phyloP scores from a whole-genome alignment of 371 early-diverging fungal species.

The Coemansia sp. region DNA sequence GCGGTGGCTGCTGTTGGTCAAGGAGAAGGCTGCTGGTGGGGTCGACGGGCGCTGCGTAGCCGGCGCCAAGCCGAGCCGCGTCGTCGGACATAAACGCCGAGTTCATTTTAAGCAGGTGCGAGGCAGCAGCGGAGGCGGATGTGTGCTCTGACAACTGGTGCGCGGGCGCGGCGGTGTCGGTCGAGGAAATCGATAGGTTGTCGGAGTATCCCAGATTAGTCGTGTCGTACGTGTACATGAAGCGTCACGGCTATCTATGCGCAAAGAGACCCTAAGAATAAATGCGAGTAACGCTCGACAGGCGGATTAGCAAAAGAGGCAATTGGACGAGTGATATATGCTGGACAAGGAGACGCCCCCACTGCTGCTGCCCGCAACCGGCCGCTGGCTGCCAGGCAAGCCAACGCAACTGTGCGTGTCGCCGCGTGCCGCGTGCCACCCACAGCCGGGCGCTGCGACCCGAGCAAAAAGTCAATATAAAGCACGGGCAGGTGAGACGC shows the following conservation, averaged over 20 bases:
- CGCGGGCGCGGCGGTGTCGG: constrained; percentile 33
- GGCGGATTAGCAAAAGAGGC: neutral
- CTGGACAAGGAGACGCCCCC: neutral
- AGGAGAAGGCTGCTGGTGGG: constrained; percentile 21
- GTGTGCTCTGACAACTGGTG: constrained; percentile 19
- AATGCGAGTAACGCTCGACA: neutral
- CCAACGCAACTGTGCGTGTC: neutral
- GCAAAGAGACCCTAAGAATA: neutral
- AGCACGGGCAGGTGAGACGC: neutral
- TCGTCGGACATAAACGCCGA: constrained; percentile 43
- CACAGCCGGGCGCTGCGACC: constrained; percentile 11
- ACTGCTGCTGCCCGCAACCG: neutral
- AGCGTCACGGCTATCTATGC: constrained; percentile 1
- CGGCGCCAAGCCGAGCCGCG: constrained; percentile 23
- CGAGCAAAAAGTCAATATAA: constrained; percentile 18
- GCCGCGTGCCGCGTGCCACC: constrained; percentile 6
- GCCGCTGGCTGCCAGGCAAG: neutral
- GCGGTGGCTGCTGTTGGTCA: constrained; percentile 29
- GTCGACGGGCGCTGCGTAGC: constrained; percentile 20
- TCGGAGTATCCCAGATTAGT: constrained; percentile 34
- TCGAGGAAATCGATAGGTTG: constrained; percentile 42
- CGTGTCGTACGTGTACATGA: constrained; percentile 46
- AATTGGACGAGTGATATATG: neutral
- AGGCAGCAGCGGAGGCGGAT: constrained; percentile 14
- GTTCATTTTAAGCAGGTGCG: constrained; percentile 41